Evolutionary conservation across 2,329 filamentous ascomycete genomes (phyloP).

Genomic region (Gaeumannomyces sp.): DNA sequence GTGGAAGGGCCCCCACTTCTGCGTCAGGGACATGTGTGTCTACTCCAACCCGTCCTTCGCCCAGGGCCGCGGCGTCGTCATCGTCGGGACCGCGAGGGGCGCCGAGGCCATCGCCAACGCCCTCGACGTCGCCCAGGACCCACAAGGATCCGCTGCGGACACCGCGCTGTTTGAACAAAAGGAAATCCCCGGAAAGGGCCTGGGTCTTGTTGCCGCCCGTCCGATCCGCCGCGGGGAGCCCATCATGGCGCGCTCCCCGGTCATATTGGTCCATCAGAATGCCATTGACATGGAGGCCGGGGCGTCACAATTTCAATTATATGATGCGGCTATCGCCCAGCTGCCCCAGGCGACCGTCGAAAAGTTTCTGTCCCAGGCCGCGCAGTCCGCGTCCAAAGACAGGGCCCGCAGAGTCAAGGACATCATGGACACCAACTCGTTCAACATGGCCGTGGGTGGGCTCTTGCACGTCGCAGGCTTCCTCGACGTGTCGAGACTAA

Average conservation of each 20-base stretch:
- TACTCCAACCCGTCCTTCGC: slow-evolving; percentile 15
- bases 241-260: slow-evolving; percentile 19
- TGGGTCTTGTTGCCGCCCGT: slow-evolving; percentile 19
- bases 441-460: slow-evolving; percentile 26
- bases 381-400: not conserved
- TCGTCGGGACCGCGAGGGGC: slow-evolving; percentile 14
- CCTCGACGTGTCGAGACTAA: slow-evolving; percentile 29
- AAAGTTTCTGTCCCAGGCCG: slow-evolving; percentile 25
- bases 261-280: slow-evolving; percentile 13
- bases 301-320: slow-evolving; percentile 17
- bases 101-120: slow-evolving; percentile 14
- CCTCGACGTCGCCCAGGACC: not conserved
- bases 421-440: slow-evolving; percentile 30
- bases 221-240: slow-evolving; percentile 16
- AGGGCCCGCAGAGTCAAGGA: slow-evolving; percentile 21
- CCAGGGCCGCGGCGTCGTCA: slow-evolving; percentile 12
- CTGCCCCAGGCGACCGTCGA: slow-evolving; percentile 20
- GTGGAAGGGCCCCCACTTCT: slow-evolving; percentile 15
- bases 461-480: slow-evolving; percentile 27
- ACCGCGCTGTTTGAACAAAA: not conserved
- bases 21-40: slow-evolving; percentile 14
- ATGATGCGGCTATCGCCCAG: slow-evolving; percentile 22
- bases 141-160: not conserved
- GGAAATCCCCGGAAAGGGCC: slow-evolving; percentile 19
- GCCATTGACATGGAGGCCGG: not conserved